These are phyloP conservation scores for Magnaporthales sp. DNA, from an alignment of 2,329 filamentous ascomycete genomes.

Conservation along the genomic window DNA sequence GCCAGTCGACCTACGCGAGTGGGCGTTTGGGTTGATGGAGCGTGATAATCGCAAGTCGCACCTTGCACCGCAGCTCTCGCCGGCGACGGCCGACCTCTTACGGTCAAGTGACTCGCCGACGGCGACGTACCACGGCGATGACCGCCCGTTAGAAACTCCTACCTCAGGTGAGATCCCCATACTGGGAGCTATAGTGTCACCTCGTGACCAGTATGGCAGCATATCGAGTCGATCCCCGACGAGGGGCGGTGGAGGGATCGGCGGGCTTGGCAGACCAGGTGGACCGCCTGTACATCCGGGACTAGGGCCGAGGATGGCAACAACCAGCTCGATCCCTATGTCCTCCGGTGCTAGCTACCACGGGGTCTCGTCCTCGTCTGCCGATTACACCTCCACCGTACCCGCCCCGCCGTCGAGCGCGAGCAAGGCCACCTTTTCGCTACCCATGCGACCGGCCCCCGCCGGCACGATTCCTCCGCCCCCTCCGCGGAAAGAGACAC, in stretches of 20 bases:
- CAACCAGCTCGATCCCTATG: slow-evolving; percentile 45
- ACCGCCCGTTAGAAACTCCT: slow-evolving; percentile 47
- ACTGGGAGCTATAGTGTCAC: slow-evolving; percentile 46
- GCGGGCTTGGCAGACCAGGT: slow-evolving; percentile 35
- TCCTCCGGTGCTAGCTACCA: slow-evolving; percentile 10
- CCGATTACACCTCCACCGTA: slow-evolving; percentile 16
- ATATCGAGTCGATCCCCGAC: slow-evolving; percentile 42
- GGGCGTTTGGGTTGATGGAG: slow-evolving; percentile 92
- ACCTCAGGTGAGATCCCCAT: slow-evolving; percentile 68
- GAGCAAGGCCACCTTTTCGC: slow-evolving; percentile 43
- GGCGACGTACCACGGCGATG: slow-evolving; percentile 33
- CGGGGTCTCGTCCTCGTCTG: not conserved
- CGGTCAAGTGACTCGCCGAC: slow-evolving; percentile 51
- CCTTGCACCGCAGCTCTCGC: slow-evolving; percentile 70
- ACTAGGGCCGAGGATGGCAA: slow-evolving; percentile 41
- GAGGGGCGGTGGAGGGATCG: slow-evolving; percentile 33
- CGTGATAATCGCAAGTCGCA: slow-evolving; percentile 93
- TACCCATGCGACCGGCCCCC: slow-evolving; percentile 56
- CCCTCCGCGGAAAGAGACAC: slow-evolving; percentile 42
- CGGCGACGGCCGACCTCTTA: slow-evolving; percentile 68
- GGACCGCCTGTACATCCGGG: slow-evolving; percentile 40
- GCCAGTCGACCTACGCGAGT: slow-evolving; percentile 85
- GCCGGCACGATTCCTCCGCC: slow-evolving; percentile 52
- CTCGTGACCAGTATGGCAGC: slow-evolving; percentile 38
- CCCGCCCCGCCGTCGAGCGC: slow-evolving; percentile 28